Conservation (phyloP, 83 land plant species). For the Thuja plicata region DNA sequence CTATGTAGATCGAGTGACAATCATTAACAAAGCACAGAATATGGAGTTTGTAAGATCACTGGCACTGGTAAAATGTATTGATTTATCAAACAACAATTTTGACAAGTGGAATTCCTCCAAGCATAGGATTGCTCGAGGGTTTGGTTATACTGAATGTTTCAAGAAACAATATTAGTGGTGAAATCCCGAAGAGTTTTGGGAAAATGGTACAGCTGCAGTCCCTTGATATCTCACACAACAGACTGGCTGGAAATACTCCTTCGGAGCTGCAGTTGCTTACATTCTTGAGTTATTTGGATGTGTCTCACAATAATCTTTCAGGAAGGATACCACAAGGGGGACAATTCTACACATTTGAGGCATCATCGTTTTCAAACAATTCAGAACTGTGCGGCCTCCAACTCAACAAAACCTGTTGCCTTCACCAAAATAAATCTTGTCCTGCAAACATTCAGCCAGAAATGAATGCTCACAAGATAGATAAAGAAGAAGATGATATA, state of each 20-base stretch:
- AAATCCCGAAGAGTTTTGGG: slow-evolving; percentile 39
- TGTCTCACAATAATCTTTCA: slow-evolving; percentile 49
- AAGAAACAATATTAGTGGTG: slow-evolving; percentile 44
- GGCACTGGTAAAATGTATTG: neutral
- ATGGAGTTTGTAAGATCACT: slow-evolving; percentile 17
- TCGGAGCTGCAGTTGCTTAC: slow-evolving; percentile 9
- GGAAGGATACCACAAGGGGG: neutral
- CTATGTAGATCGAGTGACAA: slow-evolving; percentile 11
- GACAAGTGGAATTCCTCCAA: slow-evolving; percentile 32
- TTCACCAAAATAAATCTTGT: slow-evolving; percentile 26
- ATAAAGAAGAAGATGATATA: neutral
- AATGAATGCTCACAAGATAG: neutral
- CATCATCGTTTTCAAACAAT: slow-evolving; percentile 37
- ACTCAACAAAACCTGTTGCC: slow-evolving; percentile 37
- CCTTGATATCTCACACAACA: too few species aligned
- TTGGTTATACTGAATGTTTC: slow-evolving; percentile 52
- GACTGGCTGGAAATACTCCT: slow-evolving; percentile 26
- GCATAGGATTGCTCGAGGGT: slow-evolving; percentile 25
- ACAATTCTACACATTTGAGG: slow-evolving; percentile 32
- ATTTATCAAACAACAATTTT: slow-evolving; percentile 8
- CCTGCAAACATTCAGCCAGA: neutral
- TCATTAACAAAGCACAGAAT: slow-evolving; percentile 21
- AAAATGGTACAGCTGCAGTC: neutral
- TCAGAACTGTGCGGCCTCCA: slow-evolving; percentile 55
- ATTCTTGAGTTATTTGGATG: slow-evolving; percentile 31